Evolutionary conservation across 129 eudicot genomes (phyloP).

Genomic region (Heracleum sosnowskyi): DNA sequence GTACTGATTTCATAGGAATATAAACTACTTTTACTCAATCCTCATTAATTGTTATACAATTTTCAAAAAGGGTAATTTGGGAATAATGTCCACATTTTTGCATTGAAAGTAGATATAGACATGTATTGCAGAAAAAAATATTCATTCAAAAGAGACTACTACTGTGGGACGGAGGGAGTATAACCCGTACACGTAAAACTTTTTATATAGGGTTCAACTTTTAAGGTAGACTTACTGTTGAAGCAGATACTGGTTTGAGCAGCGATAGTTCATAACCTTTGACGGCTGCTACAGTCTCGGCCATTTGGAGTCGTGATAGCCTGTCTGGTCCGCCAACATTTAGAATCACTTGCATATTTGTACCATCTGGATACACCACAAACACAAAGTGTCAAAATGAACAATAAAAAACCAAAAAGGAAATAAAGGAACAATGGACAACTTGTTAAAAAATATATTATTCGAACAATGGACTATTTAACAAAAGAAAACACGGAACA

Average conservation of each 20-base stretch:
- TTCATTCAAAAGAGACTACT: too few relatives aligned
- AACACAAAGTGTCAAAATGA: neutral
- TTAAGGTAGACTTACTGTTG: constrained; percentile 46
- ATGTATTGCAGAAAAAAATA: too few relatives aligned
- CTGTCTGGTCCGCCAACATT: constrained; percentile 84
- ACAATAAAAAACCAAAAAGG: neutral
- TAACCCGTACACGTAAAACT: neutral
- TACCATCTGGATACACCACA: constrained; percentile 45
- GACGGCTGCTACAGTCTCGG: constrained; percentile 66
- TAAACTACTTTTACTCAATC: too few relatives aligned
- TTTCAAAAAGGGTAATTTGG: too few relatives aligned
- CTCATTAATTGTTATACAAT: too few relatives aligned
- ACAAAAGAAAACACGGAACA: too few relatives aligned
- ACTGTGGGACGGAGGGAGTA: too few relatives aligned
- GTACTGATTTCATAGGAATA: too few relatives aligned
- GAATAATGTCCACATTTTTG: too few relatives aligned
- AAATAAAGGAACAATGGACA: neutral
- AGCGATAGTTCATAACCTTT: constrained; percentile 56
- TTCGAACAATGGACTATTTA: neutral
- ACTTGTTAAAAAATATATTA: neutral
- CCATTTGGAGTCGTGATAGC: constrained; percentile 90
- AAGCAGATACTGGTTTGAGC: constrained; percentile 77
- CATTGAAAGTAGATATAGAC: too few relatives aligned
- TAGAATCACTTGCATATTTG: constrained; percentile 46
- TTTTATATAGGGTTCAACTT: neutral